Evolutionary conservation across 208 protist genomes (phyloP), one percentile per base, ranked within the genome.

Genomic region (Acanthamoeba castellanii): DNA sequence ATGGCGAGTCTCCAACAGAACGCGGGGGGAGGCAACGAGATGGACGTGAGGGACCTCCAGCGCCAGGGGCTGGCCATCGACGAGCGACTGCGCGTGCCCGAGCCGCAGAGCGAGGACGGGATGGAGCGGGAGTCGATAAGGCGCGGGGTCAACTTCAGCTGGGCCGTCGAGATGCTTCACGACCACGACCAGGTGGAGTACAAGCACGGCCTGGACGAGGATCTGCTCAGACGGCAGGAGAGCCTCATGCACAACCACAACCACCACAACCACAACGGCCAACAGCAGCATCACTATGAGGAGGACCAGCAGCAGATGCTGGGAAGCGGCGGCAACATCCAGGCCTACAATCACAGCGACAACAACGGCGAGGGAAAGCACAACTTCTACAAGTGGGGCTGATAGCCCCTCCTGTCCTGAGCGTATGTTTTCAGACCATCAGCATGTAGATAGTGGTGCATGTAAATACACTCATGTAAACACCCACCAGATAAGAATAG

Each of bases 321-420:
- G 45, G 74, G 74, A 7, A 52, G 74, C 37, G 74, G 66, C 30
- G 66, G 66, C n/a, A 37, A 72, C 66, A 30, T 20, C 37, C 25
- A 47, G 42, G 42, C 18, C 11, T 34, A 42, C 22, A 37, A 34
- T 3, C 6, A 16, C 1, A 8, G 37, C 37, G 25, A 78, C 14
- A 14, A 82, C 74, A 20, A 52, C 25, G 32, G n/a, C 27, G 66
- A 82, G 74, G 42, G 2, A 47, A 82, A 82, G 74, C 74, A 82
- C 74, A 82, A 82, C 74, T 82, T 82, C 18, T 82, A 82, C 42
- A 82, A 82, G 74, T 82, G 74, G 74, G 74, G 74, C 74, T 82
- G 37, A 82, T 47, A 47, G 52, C 52, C 50, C 7, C 50, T 52
- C 7, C 47, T n/a, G n/a, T n/a, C n/a, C n/a, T n/a, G n/a, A n/a